These are phyloP conservation scores for Daldinia decipiens DNA, from an alignment of 495 filamentous ascomycete genomes.

Conservation along the genomic window DNA sequence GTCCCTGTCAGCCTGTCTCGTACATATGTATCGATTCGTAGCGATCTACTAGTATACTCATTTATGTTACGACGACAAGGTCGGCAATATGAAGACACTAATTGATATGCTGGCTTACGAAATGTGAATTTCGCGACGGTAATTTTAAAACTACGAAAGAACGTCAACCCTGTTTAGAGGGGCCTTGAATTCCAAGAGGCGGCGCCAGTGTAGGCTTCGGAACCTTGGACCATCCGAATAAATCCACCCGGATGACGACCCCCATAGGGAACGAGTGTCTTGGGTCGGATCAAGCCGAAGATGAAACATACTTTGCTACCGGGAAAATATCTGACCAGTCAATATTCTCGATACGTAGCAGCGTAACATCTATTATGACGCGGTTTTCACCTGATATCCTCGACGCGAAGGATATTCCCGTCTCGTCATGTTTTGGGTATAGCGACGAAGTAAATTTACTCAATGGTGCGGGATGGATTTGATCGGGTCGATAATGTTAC, in stretches of 20 bases:
- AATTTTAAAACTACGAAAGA: slow-evolving; percentile 2
- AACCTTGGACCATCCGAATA: slow-evolving; percentile 21
- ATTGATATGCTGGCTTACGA: background rate
- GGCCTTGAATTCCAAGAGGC: slow-evolving; percentile 7
- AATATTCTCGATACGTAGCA: slow-evolving; percentile 5
- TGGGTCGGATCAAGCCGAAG: slow-evolving; percentile 43
- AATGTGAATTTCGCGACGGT: slow-evolving; percentile 16
- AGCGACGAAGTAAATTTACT: slow-evolving; percentile 25
- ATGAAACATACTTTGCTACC: slow-evolving; percentile 20
- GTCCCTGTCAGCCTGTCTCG: slow-evolving; percentile 20
- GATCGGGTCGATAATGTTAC: slow-evolving; percentile 30
- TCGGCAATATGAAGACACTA: slow-evolving; percentile 6
- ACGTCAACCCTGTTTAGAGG: background rate
- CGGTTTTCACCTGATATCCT: slow-evolving; percentile 12
- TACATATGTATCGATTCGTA: slow-evolving; percentile 14
- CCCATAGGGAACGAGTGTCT: slow-evolving; percentile 11
- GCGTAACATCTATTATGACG: slow-evolving; percentile 11
- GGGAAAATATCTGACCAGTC: background rate
- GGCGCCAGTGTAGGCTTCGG: slow-evolving; percentile 24
- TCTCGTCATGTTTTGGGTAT: slow-evolving; percentile 17
- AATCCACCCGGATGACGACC: slow-evolving; percentile 22
- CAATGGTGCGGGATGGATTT: slow-evolving; percentile 13
- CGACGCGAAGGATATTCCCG: slow-evolving; percentile 5
- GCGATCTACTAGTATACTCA: slow-evolving; percentile 13
- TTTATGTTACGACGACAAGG: slow-evolving; percentile 14